Base-by-base conservation (phyloP, 768 basidiomycete species). In the Lactifluus pinguis region DNA sequence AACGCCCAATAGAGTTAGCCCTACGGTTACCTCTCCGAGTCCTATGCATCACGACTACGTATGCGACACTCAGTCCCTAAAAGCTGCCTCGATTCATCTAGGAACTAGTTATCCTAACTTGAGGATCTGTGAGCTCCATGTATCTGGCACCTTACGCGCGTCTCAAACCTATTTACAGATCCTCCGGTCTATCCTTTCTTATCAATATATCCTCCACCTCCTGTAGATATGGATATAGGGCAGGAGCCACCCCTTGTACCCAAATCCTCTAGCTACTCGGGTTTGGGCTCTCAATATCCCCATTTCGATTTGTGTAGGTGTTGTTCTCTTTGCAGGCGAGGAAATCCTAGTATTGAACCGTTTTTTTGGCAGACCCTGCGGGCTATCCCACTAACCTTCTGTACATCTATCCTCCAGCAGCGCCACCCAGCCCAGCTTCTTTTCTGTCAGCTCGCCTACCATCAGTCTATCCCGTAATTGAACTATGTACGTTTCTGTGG, bases 191-290 rank as follows among this genome's bases (percentile, higher is more conserved):
- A 57, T 42, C 61, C 61, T 29, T 57, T 48, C 39, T 39, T 62
- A 3, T 51, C 42, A 19, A 51, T 55, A 25, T 44, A 53, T 62
- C 44, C 51, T 38, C 44, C 49, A 15, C 47, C 6, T 8, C 45
- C 21, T 17, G 47, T 15, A 9, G 56, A 42, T 15, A 4, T 19
- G 8, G 51, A 6, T 29, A 30, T 38, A 7, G 48, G 4, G 6
- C 56, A 54, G 32, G 53, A 42, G 25, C 72, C 57, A 38, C 70
- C 42, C 65, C 53, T 55, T 55, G 65, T 67, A 49, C 58, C 71
- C 14, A 59, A 65, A 6, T 60, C 47, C 58, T 48, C 60, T 17
- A 50, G 39, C 36, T 25, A 59, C 17, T 44, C 32, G 10, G 53
- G 52, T 3, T 59, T 67, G 15, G 11, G 56, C n/a, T 6, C 57